phyloP scores from a whole-genome alignment of 805 yeast species.

The Maudiozyma saulgeensis region DNA sequence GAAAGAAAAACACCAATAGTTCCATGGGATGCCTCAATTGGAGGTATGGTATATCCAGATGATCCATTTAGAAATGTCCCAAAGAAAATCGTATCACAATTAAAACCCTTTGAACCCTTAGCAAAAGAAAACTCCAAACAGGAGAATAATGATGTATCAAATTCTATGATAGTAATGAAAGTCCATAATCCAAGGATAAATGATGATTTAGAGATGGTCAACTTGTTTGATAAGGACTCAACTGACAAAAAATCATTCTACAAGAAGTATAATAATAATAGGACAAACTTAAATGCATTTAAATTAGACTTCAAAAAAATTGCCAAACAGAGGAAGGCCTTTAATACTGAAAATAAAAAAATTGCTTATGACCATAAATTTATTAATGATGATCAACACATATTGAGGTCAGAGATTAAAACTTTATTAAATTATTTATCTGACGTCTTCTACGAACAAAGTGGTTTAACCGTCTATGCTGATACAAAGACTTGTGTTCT shows the following conservation, averaged over 20 bases:
- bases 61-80: conserved; percentile 31
- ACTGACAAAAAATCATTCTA: background rate
- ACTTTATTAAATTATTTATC: conserved; percentile 15
- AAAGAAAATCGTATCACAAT: conserved; percentile 26
- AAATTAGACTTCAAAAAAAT: conserved; percentile 1
- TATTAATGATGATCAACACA: conserved; percentile 20
- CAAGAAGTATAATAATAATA: background rate
- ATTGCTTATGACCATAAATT: conserved; percentile 19
- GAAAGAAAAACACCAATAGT: conserved; percentile 21
- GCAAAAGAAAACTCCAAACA: conserved; percentile 42
- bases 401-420: conserved; percentile 14
- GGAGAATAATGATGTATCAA: conserved; percentile 35
- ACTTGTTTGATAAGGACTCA: conserved; percentile 11
- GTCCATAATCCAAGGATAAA: conserved; percentile 27
- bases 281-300: too few relatives aligned
- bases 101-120: conserved; percentile 40
- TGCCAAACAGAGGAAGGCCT: conserved; percentile 7
- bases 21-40: conserved; percentile 34
- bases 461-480: conserved; percentile 15
- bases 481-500: conserved; percentile 12
- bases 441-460: conserved; percentile 17
- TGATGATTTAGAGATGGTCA: conserved; percentile 22
- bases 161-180: conserved; percentile 28
- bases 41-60: conserved; percentile 30
- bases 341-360: conserved; percentile 11